Conservation (phyloP, 306 rosid species). For the Castanospermum australe region DNA sequence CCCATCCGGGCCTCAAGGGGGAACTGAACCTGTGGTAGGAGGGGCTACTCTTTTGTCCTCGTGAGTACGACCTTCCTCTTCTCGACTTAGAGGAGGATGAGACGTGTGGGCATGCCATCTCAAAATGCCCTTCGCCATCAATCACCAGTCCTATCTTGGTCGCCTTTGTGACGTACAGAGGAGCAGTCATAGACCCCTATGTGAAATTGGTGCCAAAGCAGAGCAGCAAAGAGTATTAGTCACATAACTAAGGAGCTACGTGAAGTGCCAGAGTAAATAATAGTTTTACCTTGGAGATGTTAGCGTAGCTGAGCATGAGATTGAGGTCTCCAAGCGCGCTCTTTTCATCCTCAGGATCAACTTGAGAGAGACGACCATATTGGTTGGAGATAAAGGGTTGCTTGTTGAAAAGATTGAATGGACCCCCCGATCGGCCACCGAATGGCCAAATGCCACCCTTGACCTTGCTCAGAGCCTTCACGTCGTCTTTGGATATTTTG, state of each 20-base stretch:
- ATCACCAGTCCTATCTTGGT: slow-evolving; percentile 47
- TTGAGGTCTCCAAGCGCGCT: slow-evolving; percentile 39
- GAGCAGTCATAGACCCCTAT: slow-evolving; percentile 57
- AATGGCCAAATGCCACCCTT: slow-evolving; percentile 56
- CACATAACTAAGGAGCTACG: neutral
- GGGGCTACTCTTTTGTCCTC: slow-evolving; percentile 7
- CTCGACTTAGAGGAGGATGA: neutral
- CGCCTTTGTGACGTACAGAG: slow-evolving; percentile 48
- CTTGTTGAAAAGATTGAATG: slow-evolving; percentile 49
- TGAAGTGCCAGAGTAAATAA: too few species aligned
- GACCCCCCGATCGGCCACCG: slow-evolving; percentile 31
- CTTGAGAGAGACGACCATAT: slow-evolving; percentile 53
- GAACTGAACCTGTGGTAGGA: slow-evolving; percentile 34
- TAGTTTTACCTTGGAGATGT: slow-evolving; percentile 53
- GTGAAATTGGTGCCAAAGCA: neutral
- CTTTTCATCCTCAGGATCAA: slow-evolving; percentile 14
- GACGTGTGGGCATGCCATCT: slow-evolving; percentile 64
- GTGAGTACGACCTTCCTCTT: neutral
- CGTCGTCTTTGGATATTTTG: slow-evolving; percentile 44
- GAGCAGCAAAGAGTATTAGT: neutral
- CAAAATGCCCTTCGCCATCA: slow-evolving; percentile 52
- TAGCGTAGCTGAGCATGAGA: slow-evolving; percentile 47
- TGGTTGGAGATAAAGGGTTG: slow-evolving; percentile 45
- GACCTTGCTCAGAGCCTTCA: slow-evolving; percentile 39
- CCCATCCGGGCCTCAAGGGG: slow-evolving; percentile 27